phyloP scores from a whole-genome alignment of 805 yeast genomes.

The Cyberlindnera bimundalis region DNA sequence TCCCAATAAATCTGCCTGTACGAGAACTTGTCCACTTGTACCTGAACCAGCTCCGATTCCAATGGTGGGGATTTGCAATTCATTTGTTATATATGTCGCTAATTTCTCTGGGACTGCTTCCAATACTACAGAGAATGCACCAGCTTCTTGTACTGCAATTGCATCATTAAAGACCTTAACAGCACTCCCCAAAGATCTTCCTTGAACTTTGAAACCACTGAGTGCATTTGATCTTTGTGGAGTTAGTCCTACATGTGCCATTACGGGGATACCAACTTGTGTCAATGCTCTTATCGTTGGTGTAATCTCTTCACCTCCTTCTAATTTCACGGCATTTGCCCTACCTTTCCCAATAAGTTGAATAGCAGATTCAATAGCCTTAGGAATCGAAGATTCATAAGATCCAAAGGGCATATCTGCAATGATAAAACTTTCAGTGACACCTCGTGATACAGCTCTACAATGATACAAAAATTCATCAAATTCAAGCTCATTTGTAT shows the following conservation, averaged over 20 bases:
- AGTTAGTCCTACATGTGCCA: constrained; percentile 90
- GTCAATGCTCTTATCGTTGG: constrained; percentile 54
- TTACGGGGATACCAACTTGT: constrained; percentile 76
- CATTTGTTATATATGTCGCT: constrained; percentile 59
- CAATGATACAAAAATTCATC: constrained; percentile 80
- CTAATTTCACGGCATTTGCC: constrained; percentile 78
- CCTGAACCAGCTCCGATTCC: constrained; percentile 93
- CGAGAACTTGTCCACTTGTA: constrained; percentile 88
- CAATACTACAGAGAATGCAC: constrained; percentile 69
- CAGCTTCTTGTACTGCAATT: constrained; percentile 62
- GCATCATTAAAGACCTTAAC: constrained; percentile 62
- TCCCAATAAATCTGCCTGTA: constrained; percentile 80
- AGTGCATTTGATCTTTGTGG: constrained; percentile 79
- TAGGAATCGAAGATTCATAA: constrained; percentile 60
- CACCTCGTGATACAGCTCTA: constrained; percentile 72
- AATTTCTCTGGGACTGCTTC: constrained; percentile 84
- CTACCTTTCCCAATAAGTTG: constrained; percentile 47
- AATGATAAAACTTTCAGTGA: constrained; percentile 58
- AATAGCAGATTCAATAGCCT: constrained; percentile 61
- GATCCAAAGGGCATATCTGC: constrained; percentile 91
- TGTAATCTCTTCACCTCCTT: constrained; percentile 65
- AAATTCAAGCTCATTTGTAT: constrained; percentile 70
- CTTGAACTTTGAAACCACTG: constrained; percentile 91
- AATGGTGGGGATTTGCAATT: constrained; percentile 71
- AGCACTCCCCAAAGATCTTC: constrained; percentile 54